These are phyloP conservation scores for Nosema muscidifuracis DNA, from an alignment of 371 early-diverging fungal species.

Conservation along the genomic window DNA sequence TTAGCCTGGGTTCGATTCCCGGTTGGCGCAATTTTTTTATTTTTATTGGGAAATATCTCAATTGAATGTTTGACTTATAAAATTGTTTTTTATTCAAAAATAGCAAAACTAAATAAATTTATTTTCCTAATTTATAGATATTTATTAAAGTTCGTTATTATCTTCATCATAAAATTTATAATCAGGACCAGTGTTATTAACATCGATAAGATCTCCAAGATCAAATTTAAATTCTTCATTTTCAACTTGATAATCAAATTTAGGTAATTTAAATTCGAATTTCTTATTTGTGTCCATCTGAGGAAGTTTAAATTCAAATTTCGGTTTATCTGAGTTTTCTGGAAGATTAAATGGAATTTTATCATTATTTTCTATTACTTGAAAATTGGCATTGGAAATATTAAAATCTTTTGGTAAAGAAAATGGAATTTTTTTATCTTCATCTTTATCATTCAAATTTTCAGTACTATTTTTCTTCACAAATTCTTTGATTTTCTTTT, in stretches of 20 bases:
- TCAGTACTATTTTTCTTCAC: not conserved
- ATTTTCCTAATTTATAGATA: not conserved
- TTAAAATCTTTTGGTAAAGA: not conserved
- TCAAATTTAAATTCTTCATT: constrained; percentile 19
- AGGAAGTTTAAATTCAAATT: not conserved
- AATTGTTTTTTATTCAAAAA: too few species aligned
- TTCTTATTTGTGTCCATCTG: not conserved
- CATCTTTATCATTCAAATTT: not conserved
- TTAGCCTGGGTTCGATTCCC: constrained; percentile 28
- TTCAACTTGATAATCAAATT: not conserved
- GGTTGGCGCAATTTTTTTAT: not conserved
- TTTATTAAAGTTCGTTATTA: constrained; percentile 20
- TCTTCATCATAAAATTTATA: constrained; percentile 39
- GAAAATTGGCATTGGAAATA: not conserved
- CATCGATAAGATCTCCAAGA: constrained; percentile 14
- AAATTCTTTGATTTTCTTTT: not conserved
- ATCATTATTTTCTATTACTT: not conserved
- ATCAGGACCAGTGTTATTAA: constrained; percentile 17
- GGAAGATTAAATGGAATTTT: not conserved
- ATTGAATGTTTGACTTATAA: not conserved
- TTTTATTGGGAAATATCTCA: not conserved
- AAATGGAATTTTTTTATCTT: not conserved
- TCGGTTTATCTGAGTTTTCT: not conserved
- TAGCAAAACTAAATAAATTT: too few species aligned
- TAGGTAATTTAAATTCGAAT: not conserved